Base-by-base conservation (phyloP, 805 yeast species). In the Brettanomyces bruxellensis region DNA sequence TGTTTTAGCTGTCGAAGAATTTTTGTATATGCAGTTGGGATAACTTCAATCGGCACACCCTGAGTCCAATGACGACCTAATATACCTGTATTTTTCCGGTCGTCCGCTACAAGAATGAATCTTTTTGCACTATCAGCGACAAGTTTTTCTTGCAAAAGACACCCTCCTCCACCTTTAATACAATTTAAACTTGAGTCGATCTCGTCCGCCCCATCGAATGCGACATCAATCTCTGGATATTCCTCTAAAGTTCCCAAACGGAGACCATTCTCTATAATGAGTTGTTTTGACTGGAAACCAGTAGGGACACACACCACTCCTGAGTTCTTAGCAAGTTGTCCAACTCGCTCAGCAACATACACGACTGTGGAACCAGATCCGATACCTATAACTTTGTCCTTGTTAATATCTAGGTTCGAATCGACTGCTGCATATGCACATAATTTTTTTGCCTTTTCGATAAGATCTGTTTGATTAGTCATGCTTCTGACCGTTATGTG, bases 101-200 rank as follows among this genome's bases (percentile, higher is more conserved):
- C 83, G 66, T 93, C 99, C 2, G 98, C 99, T 44, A 93, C 97
- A 22, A 91, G 74, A 25, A 93, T 71, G 59, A 91, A 89, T 56
- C 75, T 76, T 48, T 76, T 69, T 3, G 96, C 80, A 50, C 87
- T 79, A 47, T 78, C 75, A 14, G 96, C 96, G 12, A 93, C 96
- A 45, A 93, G 73, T 68, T 93, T 93, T 65, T 93, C 99, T 69
- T 91, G 99, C 69, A 93, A 83, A 51, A 89, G 72, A 65, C 99
- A 93, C 2, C 97, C 99, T 38, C 99, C 99, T 43, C 99, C 99
- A 54, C 99, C 99, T 68, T 93, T 93, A 63, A 93, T 93, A 57
- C 90, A 81, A 61, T 89, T 86, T 56, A 93, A 72, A 22, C 73
- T 61, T 4, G 77, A 61, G 65, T 91, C 99, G 48, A 90, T 90